Evolutionary conservation across 768 basidiomycete genomes (phyloP).

Genomic region (Royoungia palumana): DNA sequence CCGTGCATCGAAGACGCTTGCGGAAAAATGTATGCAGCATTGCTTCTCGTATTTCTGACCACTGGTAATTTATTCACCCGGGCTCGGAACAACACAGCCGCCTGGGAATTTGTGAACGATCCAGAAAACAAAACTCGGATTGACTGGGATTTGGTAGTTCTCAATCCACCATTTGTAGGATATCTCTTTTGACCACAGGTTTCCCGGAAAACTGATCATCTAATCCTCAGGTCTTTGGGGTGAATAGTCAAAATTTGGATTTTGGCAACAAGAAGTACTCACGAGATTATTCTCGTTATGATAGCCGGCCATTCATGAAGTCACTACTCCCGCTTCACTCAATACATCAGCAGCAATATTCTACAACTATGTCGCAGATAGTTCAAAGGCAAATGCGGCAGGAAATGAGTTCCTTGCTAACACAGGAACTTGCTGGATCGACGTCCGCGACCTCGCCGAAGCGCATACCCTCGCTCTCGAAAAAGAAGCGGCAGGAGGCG

Average conservation of each 20-base stretch:
- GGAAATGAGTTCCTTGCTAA: conserved; percentile 25
- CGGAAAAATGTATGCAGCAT: conserved; percentile 48
- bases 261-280: neutral
- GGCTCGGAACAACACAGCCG: conserved; percentile 30
- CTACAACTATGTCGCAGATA: conserved; percentile 32
- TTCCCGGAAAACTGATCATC: neutral
- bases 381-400: conserved; percentile 15
- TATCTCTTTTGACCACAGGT: neutral
- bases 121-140: conserved; percentile 30
- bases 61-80: neutral
- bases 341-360: conserved; percentile 38
- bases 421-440: conserved; percentile 37
- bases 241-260: neutral
- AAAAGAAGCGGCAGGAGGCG: conserved; percentile 48
- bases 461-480: conserved; percentile 54
- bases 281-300: neutral
- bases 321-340: conserved; percentile 32
- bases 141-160: conserved; percentile 37
- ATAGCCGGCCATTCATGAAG: conserved; percentile 45
- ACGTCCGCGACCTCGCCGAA: conserved; percentile 54
- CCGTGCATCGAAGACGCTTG: conserved; percentile 58
- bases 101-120: conserved; percentile 44
- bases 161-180: conserved; percentile 40
- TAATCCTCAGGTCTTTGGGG: conserved; percentile 27
- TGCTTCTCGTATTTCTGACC: neutral